A percentile compares a stretch with the other conserved stretches of the same genome.
Evolutionary conservation across 208 protist genomes (phyloP).

Genomic region (Trichomonas tenax): DNA sequence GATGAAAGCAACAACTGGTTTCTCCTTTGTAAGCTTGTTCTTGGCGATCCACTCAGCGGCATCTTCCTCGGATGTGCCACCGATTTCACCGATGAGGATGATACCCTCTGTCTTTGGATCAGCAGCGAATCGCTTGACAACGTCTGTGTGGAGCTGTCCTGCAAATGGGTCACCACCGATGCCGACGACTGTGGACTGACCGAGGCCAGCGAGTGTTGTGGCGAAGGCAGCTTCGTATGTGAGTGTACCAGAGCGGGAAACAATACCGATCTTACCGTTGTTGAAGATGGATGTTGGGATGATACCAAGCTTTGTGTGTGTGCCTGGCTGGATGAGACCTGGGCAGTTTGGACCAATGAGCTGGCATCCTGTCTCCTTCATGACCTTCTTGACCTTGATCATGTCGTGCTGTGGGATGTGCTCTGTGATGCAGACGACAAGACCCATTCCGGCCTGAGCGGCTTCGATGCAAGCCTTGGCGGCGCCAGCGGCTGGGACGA

Average conservation of each 20-base stretch:
- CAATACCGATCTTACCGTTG: conserved; percentile 89
- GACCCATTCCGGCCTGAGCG: conserved; percentile 78
- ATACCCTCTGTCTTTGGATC: conserved; percentile 87
- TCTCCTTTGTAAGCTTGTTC: conserved; percentile 43
- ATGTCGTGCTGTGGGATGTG: conserved; percentile 91
- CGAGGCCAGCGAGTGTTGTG: conserved; percentile 78
- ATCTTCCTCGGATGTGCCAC: conserved; percentile 88
- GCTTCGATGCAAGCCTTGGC: conserved; percentile 82
- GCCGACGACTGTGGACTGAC: conserved; percentile 47
- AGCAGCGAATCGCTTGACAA: conserved; percentile 77
- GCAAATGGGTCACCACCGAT: conserved; percentile 86
- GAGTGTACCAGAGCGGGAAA: conserved; percentile 93
- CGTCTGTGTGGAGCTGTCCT: conserved; percentile 96
- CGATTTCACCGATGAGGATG: conserved; percentile 78
- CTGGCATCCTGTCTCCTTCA: conserved; percentile 33
- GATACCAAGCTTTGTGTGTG: conserved; percentile 98
- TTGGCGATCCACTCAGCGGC: conserved; percentile 81
- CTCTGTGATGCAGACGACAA: conserved; percentile 94
- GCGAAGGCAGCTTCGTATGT: conserved; percentile 96
- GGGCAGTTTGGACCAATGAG: conserved; percentile 95
- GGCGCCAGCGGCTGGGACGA: conserved; percentile 81
- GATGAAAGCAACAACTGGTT: conserved; percentile 79
- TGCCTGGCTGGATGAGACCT: conserved; percentile 61
- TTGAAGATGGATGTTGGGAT: conserved; percentile 97
- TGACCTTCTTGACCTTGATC: conserved; percentile 40